Evolutionary conservation across 352 stramenopile genomes (phyloP), one percentile per base, ranked within the genome.

Genomic region (Achlya hypogyna): DNA sequence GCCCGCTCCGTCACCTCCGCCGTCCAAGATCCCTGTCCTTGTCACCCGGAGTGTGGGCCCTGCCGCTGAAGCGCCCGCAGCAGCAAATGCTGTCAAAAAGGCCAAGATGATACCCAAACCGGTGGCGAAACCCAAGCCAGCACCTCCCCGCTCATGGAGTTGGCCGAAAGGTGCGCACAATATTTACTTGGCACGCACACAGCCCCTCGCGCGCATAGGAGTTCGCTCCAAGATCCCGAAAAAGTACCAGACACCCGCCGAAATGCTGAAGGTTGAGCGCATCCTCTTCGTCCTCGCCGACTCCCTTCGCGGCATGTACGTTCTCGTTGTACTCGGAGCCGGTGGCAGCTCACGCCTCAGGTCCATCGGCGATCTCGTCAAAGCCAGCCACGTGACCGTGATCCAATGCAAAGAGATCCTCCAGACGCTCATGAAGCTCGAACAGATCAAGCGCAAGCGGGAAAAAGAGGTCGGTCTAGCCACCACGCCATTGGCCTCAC

Each of bases 371-470:
- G 85, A 94, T 51, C 69, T 94, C 8, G 85, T 92, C 62, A 89
- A 88, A 58, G 80, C 91, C 71, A 92, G 80, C 35, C 77, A 78
- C 0, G 54, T 94, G 43, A 74, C 80, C 1, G 85, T 92, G 35
- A 92, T 94, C 73, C 82, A 84, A 35, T 91, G 82, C 77, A 94
- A 94, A 68, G 85, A 94, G 64, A 92, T 92, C 53, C 66, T 94
- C 31, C 83, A 94, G 74, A 92, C 85, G 51, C 79, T 94, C 43
- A 92, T 88, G 75, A 92, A 90, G 70, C 75, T 94, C 65, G 78
- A 89, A 22, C 77, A 91, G 38, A 81, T 94, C 59, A 73, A 81
- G 54, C 82, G 85, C 59, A 85, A 82, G 40, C 81, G 84, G 51
- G 83, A 94, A 64, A 78, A 84, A 69, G 75, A 76, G 71, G 83